Base-by-base conservation (phyloP, 345 rosid species). In the Kandelia obovata region DNA sequence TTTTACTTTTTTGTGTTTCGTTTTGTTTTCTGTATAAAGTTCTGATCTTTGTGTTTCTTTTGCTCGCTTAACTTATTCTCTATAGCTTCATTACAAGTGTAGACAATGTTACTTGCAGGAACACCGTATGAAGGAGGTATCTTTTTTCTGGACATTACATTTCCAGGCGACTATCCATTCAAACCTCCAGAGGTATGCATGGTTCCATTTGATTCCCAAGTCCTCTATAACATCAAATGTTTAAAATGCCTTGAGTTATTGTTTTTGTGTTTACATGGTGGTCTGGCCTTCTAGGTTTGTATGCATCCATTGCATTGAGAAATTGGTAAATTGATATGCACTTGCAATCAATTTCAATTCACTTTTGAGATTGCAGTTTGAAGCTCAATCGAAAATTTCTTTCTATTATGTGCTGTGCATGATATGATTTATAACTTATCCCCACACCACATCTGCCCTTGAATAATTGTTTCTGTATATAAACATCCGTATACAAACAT, bases 51-150 rank as follows among this genome's bases (percentile, higher is more conserved):
- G 17, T 55, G 37, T 53, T 53, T 23, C 11, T 53, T 53, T 53
- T 55, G 25, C 25, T 23, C 2, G 28, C 30, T 7, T 55, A 55
- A 55, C 28, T 9, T 9, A 55, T 6, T 23, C 30, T 55, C 16
- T 26, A 1, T 23, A 23, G 16, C 49, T 13, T 43, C 49, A 43
- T 43, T 15, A 43, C 16, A 43, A 43, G 49, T 11, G 16, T 43
- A 15, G 49, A 43, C 49, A 15, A 43, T 69, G 28, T 6, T 76
- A 15, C 63, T 58, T 77, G 79, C 73, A 95, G 99, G 93, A 69
- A 90, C 97, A 63, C 91, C 99, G 2, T 95, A 95, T 47, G 76
- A 86, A 79, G 96, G 92, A 15, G 99, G 99, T 27, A 83, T 92
- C 61, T 95, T 83, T 81, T 92, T 95, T 66, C 81, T 92, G 7